These are phyloP conservation scores for Cryptococcus sp. DNA, from an alignment of 1,284 basidiomycete genomes.

Conservation along the genomic window DNA sequence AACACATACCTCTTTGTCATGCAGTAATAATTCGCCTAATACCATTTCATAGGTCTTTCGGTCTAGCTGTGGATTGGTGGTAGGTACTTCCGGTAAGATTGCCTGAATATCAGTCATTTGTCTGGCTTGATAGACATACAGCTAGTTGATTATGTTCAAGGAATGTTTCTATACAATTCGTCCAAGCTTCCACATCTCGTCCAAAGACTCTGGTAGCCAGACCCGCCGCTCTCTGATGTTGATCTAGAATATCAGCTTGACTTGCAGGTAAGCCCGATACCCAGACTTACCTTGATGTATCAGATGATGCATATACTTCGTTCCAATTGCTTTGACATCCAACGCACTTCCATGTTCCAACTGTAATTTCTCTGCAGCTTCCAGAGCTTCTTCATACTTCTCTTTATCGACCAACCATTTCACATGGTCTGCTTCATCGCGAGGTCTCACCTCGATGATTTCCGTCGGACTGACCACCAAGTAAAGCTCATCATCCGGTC, in stretches of 20 bases:
- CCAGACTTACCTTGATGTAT: constrained; percentile 60
- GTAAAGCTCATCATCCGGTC: constrained; percentile 45
- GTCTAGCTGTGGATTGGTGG: constrained; percentile 70
- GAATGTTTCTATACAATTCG: constrained; percentile 90
- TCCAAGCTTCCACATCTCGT: constrained; percentile 76
- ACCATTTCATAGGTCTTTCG: constrained; percentile 93
- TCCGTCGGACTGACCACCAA: constrained; percentile 86
- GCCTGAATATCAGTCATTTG: constrained; percentile 50
- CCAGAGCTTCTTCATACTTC: constrained; percentile 83
- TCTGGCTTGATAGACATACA: constrained; percentile 47
- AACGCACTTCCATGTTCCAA: constrained; percentile 48
- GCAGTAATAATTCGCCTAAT: constrained; percentile 74
- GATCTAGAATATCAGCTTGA: constrained; percentile 51
- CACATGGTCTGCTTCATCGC: constrained; percentile 87
- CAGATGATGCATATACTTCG: constrained; percentile 76
- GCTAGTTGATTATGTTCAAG: constrained; percentile 76
- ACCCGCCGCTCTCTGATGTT: constrained; percentile 76
- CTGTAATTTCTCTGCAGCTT: constrained; percentile 65
- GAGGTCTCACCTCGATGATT: constrained; percentile 74
- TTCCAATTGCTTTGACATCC: constrained; percentile 71
- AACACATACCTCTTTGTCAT: constrained; percentile 65
- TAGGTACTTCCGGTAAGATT: constrained; percentile 87
- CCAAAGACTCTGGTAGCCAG: constrained; percentile 84
- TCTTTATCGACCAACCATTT: constrained; percentile 84
- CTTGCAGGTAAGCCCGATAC: neutral